These are phyloP conservation scores for Phytophthora cactorum DNA, from an alignment of 352 stramenopile genomes.

Conservation along the genomic window DNA sequence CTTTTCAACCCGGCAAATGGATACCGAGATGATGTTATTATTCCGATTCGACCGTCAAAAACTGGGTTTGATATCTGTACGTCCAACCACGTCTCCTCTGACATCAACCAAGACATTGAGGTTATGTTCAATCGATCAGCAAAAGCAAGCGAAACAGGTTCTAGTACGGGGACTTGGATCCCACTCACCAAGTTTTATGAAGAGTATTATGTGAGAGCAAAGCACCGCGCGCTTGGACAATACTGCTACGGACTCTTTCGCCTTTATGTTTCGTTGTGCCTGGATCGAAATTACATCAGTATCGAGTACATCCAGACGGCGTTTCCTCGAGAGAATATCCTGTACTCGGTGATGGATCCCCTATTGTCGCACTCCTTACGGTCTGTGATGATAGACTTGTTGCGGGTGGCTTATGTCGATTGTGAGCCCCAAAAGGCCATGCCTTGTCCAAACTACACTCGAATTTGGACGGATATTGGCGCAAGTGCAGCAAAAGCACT, in stretches of 20 bases:
- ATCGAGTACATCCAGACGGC: slow-evolving; percentile 72
- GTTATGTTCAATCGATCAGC: slow-evolving; percentile 42
- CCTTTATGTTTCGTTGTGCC: slow-evolving; percentile 70
- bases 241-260: slow-evolving; percentile 80
- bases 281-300: slow-evolving; percentile 80
- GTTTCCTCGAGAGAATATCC: slow-evolving; percentile 64
- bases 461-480: slow-evolving; percentile 69
- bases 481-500: slow-evolving; percentile 37
- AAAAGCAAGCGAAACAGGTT: slow-evolving; percentile 4
- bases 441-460: slow-evolving; percentile 69
- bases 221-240: slow-evolving; percentile 54
- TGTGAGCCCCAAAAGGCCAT: slow-evolving; percentile 71
- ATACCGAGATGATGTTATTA: slow-evolving; percentile 61
- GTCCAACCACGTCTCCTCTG: slow-evolving; percentile 20
- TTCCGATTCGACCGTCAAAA: slow-evolving; percentile 51
- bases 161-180: slow-evolving; percentile 46
- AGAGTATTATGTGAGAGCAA: slow-evolving; percentile 61
- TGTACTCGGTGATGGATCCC: slow-evolving; percentile 55
- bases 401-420: slow-evolving; percentile 73
- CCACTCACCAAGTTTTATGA: slow-evolving; percentile 60
- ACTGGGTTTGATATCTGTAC: slow-evolving; percentile 66
- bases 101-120: slow-evolving; percentile 40
- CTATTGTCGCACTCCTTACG: slow-evolving; percentile 61
- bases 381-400: slow-evolving; percentile 67
- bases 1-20: slow-evolving; percentile 65